Base-by-base conservation (phyloP, 2,329 filamentous ascomycete genomes). In the Pestalotiopsis sp. region DNA sequence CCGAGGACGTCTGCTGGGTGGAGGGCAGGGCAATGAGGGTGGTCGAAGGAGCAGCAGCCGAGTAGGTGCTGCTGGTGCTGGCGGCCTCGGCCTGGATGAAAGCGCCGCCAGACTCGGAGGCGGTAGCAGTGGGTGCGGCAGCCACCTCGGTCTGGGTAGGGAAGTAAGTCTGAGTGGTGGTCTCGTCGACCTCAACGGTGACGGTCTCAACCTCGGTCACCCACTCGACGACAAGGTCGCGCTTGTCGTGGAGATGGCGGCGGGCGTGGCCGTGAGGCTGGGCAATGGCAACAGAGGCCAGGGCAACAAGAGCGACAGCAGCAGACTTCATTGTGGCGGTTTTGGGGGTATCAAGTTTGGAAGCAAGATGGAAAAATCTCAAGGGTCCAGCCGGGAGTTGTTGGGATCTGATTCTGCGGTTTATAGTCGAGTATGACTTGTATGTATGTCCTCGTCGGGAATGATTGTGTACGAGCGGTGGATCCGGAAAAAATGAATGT, bases 181-280 rank as follows among this genome's bases (percentile, higher is more conserved):
- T 83, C 45, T 81, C 79, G 72, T 87, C 86, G 67, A 88, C 76
- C 69, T 85, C 84, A 70, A 88, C 83, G 3, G 81, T 82, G 73
- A 85, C 82, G 6, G 83, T 86, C 72, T 87, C 84, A 81, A 84
- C 87, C 74, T 83, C 83, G 7, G 80, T 82, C 20, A 78, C 80
- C 78, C 78, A 81, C 60, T 80, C 77, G 57, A 84, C 86, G 72
- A 86, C 81, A 14, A 86, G 68, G 23, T 76, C 82, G 64, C 82
- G 81, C 77, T 84, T 84, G 63, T 79, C 73, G 62, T 79, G 71
- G 62, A 72, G 70, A 68, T 78, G 75, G 64, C 70, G 75, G 70
- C 82, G 81, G 70, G 79, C 78, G 69, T 81, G 81, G 68, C 80
- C 80, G 57, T 78, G 83, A 69, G 87, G 87, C 77, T 88, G 84